Evolutionary conservation across 2,329 filamentous ascomycete genomes (phyloP), one percentile per base, ranked within the genome.

Genomic region (Trichoderma oligosporum): DNA sequence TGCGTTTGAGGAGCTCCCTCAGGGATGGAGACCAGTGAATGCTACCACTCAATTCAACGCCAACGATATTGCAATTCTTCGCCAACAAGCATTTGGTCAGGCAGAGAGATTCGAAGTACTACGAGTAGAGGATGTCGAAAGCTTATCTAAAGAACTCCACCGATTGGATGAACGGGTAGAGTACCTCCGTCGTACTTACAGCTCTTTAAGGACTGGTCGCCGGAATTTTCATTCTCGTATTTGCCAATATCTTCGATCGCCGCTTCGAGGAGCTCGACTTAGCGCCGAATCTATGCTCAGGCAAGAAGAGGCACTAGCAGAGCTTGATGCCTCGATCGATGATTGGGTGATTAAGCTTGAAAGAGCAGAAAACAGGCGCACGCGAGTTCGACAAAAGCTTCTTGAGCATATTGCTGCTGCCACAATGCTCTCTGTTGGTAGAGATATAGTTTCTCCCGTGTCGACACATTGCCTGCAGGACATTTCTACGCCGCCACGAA

Each of bases 301-400:
- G 73, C 88, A 92, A 68, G 88, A 92, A 70, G 88, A 92, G 71
- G 87, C 87, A 1, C 77, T 93, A 9, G 83, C 85, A 1, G 88
- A 91, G 69, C 80, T 93, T 6, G 88, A 93, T 67, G 75, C 80
- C 14, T 88, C 86, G 2, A 92, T 93, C 61, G 89, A 92, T 65
- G 87, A 91, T 67, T 92, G 89, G 86, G 84, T 89, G 47, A 78
- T 74, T 64, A 92, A 92, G 73, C 80, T 92, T n/a, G 89, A 92
- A 67, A 82, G 87, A 61, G 87, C 88, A 8, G 89, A 93, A 70
- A 90, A 91, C 68, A 80, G 89, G 66, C 84, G 88, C 38, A 86
- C 84, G 14, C 80, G 87, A 6, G 84, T 93, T 42, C 82, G 88
- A 35, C 88, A 92, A 68, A 93, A 91, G 76, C 76, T 93, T 11